Conservation (phyloP, 345 rosid genomes). For the Eucalyptus tenuipes region DNA sequence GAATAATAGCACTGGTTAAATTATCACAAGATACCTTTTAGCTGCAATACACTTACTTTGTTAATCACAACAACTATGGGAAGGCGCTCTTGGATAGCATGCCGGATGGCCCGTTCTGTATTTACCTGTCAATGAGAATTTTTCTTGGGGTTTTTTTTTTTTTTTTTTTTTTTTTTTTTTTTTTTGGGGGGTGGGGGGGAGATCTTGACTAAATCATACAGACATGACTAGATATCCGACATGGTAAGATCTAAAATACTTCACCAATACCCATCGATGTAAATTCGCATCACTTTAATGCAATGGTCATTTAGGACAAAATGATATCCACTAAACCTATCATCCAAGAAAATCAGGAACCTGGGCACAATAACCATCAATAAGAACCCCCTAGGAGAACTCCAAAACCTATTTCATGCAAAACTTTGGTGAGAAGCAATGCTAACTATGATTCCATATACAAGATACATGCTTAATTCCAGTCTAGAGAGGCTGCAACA, state of each 20-base stretch:
- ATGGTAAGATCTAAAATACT: background rate
- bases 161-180: too few relatives aligned
- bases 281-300: background rate
- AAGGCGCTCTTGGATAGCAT: constrained; percentile 85
- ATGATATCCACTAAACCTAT: background rate
- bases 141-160: background rate
- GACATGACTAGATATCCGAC: background rate
- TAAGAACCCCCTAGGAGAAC: background rate
- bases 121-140: constrained; percentile 42
- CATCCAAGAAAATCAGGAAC: background rate
- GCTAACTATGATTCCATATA: background rate
- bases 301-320: background rate
- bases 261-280: background rate
- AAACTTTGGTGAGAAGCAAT: background rate
- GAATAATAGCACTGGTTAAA: background rate
- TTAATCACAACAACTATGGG: constrained; percentile 95
- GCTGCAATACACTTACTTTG: constrained; percentile 31
- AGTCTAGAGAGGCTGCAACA: background rate
- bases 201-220: background rate
- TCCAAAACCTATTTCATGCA: background rate
- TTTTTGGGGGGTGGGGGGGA: background rate
- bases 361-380: background rate
- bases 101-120: constrained; percentile 97
- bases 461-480: background rate
- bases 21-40: background rate